A percentile compares a stretch with the other conserved stretches of the same genome.
phyloP scores from a whole-genome alignment of 176 grass and related monocot species.

The Pontederia paniculata region DNA sequence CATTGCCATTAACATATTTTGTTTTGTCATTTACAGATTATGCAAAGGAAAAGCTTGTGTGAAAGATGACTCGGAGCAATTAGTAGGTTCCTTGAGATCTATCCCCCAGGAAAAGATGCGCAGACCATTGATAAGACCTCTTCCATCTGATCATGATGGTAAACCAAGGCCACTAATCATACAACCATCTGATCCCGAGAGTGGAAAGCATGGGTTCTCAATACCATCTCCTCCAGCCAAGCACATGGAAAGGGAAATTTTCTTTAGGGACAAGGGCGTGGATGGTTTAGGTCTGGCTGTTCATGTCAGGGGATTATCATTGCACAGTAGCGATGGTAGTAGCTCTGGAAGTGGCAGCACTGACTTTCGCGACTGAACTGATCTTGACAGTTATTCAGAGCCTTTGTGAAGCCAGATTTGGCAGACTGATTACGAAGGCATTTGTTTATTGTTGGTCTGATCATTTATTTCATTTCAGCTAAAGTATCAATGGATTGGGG shows the following conservation, averaged over 20 bases:
- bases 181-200: conserved; percentile 25
- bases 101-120: conserved; percentile 68
- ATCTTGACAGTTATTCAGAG: too few relatives aligned
- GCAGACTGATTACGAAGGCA: too few relatives aligned
- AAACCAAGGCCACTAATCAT: conserved; percentile 26
- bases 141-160: conserved; percentile 27
- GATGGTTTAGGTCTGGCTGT: conserved; percentile 27
- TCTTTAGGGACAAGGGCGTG: conserved; percentile 73
- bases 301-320: conserved; percentile 47
- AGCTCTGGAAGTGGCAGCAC: conserved; percentile 76
- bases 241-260: conserved; percentile 71
- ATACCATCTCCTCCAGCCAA: conserved; percentile 79
- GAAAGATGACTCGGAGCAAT: conserved; percentile 38
- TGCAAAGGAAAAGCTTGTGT: conserved; percentile 82
- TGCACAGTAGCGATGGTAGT: conserved; percentile 49
- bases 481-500: too few relatives aligned
- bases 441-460: too few relatives aligned
- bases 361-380: conserved; percentile 60
- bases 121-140: conserved; percentile 44
- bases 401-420: too few relatives aligned
- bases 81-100: conserved; percentile 32
- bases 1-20: too few relatives aligned
- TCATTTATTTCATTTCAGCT: too few relatives aligned
- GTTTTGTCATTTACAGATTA: conserved; percentile 58
- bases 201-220: conserved; percentile 11